phyloP scores from a whole-genome alignment of 352 stramenopile genomes.

The Elongisporangium undulatum region DNA sequence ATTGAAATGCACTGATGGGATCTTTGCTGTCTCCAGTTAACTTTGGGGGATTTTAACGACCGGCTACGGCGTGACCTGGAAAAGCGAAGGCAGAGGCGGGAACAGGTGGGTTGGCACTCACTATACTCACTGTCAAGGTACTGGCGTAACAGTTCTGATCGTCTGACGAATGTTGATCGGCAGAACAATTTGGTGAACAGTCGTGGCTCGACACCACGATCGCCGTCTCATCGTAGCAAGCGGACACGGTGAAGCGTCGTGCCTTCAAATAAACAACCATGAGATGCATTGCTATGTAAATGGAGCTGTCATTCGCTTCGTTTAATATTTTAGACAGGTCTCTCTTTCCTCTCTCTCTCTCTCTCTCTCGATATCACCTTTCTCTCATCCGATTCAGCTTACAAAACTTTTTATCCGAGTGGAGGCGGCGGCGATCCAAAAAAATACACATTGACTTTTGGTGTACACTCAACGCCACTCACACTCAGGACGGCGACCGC shows the following conservation, averaged over 20 bases:
- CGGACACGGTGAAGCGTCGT: not conserved
- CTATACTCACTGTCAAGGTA: slow-evolving; percentile 1
- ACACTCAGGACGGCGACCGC: not conserved
- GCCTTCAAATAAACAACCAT: not conserved
- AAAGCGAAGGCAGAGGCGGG: slow-evolving; percentile 25
- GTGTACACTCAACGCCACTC: not conserved
- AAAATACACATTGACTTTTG: not conserved
- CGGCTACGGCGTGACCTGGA: slow-evolving; percentile 50
- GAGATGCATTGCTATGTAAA: not conserved
- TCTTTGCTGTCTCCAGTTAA: slow-evolving; percentile 12
- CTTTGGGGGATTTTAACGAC: slow-evolving; percentile 55
- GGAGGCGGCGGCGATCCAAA: not conserved
- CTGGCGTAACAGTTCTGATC: too few species aligned
- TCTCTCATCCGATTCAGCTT: not conserved
- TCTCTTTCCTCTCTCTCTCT: not conserved
- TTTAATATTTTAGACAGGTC: not conserved
- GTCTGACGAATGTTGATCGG: not conserved
- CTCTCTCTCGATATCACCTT: not conserved
- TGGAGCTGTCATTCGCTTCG: not conserved
- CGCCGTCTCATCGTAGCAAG: not conserved
- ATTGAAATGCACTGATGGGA: not conserved
- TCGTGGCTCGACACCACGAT: not conserved
- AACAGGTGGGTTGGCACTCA: slow-evolving; percentile 33
- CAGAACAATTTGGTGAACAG: not conserved
- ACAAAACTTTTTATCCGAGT: not conserved